A percentile compares a stretch with the other conserved stretches of the same genome.
Evolutionary conservation across 176 grass and related monocot genomes (phyloP).

Genomic region (Oryza longistaminata): DNA sequence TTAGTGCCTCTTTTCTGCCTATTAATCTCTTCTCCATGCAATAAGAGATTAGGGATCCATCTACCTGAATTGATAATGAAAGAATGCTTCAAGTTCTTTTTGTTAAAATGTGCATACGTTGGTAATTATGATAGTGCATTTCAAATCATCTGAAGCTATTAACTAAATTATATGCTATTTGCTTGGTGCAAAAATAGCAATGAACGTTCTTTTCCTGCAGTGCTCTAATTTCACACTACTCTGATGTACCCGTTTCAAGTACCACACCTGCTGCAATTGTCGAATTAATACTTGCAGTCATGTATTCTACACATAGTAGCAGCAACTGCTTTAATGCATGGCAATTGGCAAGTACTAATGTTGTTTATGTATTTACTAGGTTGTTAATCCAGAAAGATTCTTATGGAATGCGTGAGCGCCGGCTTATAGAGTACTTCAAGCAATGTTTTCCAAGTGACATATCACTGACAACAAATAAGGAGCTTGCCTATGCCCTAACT

Average conservation of each 20-base stretch:
- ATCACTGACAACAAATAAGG: constrained; percentile 74
- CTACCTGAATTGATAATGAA: background rate
- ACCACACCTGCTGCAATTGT: background rate
- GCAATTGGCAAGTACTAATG: background rate
- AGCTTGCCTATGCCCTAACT: constrained; percentile 85
- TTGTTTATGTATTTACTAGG: constrained; percentile 31
- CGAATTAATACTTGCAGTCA: background rate
- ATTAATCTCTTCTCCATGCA: background rate
- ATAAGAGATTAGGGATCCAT: background rate
- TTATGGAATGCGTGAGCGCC: constrained; percentile 48
- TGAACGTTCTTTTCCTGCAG: background rate
- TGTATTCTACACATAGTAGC: constrained; percentile 4
- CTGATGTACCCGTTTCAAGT: background rate
- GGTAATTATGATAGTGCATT: background rate
- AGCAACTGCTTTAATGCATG: background rate
- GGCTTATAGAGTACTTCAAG: constrained; percentile 74
- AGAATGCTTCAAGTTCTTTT: background rate
- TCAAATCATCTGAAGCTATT: background rate
- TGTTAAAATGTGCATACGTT: background rate
- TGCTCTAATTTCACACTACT: constrained; percentile 17
- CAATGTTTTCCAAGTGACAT: constrained; percentile 79
- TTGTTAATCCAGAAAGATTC: constrained; percentile 70
- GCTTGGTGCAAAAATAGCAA: background rate
- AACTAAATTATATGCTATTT: background rate
- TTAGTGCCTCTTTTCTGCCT: background rate